These are phyloP conservation scores for Cicer bijugum DNA, from an alignment of 306 rosid genomes.

Conservation along the genomic window DNA sequence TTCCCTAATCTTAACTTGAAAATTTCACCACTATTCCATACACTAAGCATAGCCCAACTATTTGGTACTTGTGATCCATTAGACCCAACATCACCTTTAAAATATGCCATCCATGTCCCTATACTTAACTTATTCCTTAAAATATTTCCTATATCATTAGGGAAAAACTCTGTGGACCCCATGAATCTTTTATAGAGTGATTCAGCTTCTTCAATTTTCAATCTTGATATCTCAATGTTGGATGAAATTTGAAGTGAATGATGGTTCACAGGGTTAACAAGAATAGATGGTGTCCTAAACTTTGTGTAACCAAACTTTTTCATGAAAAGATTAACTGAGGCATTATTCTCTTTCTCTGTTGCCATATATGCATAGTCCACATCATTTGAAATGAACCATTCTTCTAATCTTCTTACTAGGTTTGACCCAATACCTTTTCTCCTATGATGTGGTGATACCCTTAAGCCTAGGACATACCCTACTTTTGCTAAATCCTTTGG, in stretches of 20 bases:
- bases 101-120: constrained; percentile 91
- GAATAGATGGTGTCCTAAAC: constrained; percentile 75
- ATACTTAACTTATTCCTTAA: constrained; percentile 71
- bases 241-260: constrained; percentile 51
- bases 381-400: constrained; percentile 76
- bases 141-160: constrained; percentile 69
- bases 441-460: constrained; percentile 67
- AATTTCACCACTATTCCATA: constrained; percentile 82
- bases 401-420: constrained; percentile 64
- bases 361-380: constrained; percentile 87
- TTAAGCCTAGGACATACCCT: constrained; percentile 82
- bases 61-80: constrained; percentile 48
- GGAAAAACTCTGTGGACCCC: constrained; percentile 75
- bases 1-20: constrained; percentile 77
- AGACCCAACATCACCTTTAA: constrained; percentile 57
- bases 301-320: constrained; percentile 60
- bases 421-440: constrained; percentile 74
- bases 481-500: constrained; percentile 64
- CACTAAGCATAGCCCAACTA: constrained; percentile 87
- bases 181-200: constrained; percentile 69
- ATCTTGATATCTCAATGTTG: constrained; percentile 56
- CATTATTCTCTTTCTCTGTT: constrained; percentile 76
- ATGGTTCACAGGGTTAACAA: constrained; percentile 75
- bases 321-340: constrained; percentile 72
- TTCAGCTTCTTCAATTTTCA: constrained; percentile 79